Evolutionary conservation across 768 basidiomycete species (phyloP).

Genomic region (Tylopilus balloui): DNA sequence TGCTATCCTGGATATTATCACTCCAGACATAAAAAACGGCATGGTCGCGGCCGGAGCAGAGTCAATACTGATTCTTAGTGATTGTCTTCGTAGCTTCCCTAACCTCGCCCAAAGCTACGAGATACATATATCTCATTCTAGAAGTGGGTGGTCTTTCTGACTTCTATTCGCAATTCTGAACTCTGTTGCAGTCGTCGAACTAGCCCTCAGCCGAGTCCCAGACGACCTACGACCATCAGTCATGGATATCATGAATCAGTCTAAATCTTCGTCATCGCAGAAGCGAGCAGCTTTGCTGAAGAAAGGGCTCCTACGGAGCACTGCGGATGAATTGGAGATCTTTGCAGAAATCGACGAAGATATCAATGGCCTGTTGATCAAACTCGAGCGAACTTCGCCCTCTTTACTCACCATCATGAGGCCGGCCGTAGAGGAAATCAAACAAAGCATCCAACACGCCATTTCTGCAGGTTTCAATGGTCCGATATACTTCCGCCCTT

Average conservation of each 20-base stretch:
- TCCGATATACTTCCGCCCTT: constrained; percentile 63
- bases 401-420: constrained; percentile 44
- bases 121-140: constrained; percentile 75
- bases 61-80: constrained; percentile 61
- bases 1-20: constrained; percentile 81
- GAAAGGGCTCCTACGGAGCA: constrained; percentile 61
- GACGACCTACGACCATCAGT: constrained; percentile 51
- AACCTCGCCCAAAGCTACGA: constrained; percentile 64
- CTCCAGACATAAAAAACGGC: constrained; percentile 60
- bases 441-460: constrained; percentile 56
- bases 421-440: constrained; percentile 56
- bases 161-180: background rate
- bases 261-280: constrained; percentile 61
- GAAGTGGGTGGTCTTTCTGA: constrained; percentile 39
- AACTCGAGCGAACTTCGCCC: constrained; percentile 59
- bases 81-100: constrained; percentile 68
- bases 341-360: constrained; percentile 63
- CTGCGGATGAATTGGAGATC: constrained; percentile 71
- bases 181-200: constrained; percentile 54
- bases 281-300: constrained; percentile 67
- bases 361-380: constrained; percentile 50
- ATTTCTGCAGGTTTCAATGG: constrained; percentile 56
- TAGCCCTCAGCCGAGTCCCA: constrained; percentile 59
- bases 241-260: constrained; percentile 59
- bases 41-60: constrained; percentile 72